Percentiles rank a stretch among this genome's conserved stretches.
Evolutionary conservation across 257 asterid species (phyloP).

Genomic region (Schizonepeta tenuifolia): DNA sequence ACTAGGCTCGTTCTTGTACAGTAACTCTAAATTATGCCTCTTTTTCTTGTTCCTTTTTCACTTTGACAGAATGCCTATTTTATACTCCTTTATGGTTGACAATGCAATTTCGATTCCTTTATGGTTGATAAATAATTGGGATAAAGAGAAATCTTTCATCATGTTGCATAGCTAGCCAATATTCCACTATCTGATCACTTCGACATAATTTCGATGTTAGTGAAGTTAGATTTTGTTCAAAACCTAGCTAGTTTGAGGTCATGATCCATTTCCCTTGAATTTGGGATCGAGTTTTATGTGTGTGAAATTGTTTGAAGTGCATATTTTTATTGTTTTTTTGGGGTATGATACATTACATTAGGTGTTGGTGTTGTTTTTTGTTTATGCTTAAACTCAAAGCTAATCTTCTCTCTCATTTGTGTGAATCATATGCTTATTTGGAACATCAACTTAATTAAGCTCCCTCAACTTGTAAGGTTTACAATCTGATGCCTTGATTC

Average conservation of each 20-base stretch:
- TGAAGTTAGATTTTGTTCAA: background rate
- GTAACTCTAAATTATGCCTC: constrained; percentile 38
- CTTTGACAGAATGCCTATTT: constrained; percentile 18
- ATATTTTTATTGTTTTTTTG: background rate
- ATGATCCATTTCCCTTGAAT: background rate
- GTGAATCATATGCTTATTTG: background rate
- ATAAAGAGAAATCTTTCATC: background rate
- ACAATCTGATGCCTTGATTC: background rate
- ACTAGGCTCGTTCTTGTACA: constrained; percentile 67
- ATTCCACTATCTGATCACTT: background rate
- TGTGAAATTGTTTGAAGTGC: background rate
- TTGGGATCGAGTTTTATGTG: background rate
- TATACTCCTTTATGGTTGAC: background rate
- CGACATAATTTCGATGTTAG: background rate
- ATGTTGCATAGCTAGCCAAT: background rate
- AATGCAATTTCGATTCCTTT: constrained; percentile 27
- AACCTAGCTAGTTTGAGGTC: background rate
- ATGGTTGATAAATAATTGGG: constrained; percentile 11
- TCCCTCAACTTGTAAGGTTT: background rate
- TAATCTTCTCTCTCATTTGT: background rate
- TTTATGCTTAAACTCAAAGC: background rate
- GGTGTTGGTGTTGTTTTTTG: background rate
- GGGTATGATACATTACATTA: background rate
- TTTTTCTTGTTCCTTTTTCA: background rate
- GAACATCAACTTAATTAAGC: background rate